These are phyloP conservation scores for Penicillium sp. DNA, from an alignment of 2,329 filamentous ascomycete genomes.

Conservation along the genomic window DNA sequence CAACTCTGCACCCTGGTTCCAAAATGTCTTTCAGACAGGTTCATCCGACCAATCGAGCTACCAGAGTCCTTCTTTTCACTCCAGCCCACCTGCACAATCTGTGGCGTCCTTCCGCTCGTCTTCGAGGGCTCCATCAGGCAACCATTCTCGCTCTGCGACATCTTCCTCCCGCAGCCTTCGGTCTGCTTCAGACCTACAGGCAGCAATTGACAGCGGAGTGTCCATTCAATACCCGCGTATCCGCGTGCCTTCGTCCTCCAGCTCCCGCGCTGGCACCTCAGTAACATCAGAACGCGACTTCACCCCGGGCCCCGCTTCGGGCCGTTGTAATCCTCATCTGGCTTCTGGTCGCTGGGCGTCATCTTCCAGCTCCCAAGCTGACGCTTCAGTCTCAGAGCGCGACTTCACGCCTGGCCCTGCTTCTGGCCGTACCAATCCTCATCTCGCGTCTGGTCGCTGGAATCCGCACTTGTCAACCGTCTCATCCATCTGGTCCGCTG, in stretches of 20 bases:
- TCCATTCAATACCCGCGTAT: slow-evolving; percentile 42
- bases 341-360: slow-evolving; percentile 38
- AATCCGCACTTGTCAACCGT: slow-evolving; percentile 48
- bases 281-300: slow-evolving; percentile 29
- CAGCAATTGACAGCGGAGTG: slow-evolving; percentile 36
- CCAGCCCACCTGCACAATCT: slow-evolving; percentile 39
- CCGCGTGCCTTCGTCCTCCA: slow-evolving; percentile 39
- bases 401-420: slow-evolving; percentile 36
- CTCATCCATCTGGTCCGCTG: slow-evolving; percentile 44
- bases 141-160: slow-evolving; percentile 35
- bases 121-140: slow-evolving; percentile 31
- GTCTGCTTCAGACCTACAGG: slow-evolving; percentile 39
- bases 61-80: slow-evolving; percentile 40
- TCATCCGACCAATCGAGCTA: slow-evolving; percentile 36
- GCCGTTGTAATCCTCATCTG: slow-evolving; percentile 29
- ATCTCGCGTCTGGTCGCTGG: slow-evolving; percentile 33
- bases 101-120: slow-evolving; percentile 37
- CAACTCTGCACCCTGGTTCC: slow-evolving; percentile 36
- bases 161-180: slow-evolving; percentile 35
- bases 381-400: slow-evolving; percentile 31
- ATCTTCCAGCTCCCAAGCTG: slow-evolving; percentile 43
- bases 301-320: slow-evolving; percentile 35
- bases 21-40: slow-evolving; percentile 34
- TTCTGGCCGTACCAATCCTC: slow-evolving; percentile 32
- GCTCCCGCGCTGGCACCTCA: slow-evolving; percentile 43